phyloP scores from a whole-genome alignment of 2,329 filamentous ascomycete species.

The Colletotrichum echinochloae region DNA sequence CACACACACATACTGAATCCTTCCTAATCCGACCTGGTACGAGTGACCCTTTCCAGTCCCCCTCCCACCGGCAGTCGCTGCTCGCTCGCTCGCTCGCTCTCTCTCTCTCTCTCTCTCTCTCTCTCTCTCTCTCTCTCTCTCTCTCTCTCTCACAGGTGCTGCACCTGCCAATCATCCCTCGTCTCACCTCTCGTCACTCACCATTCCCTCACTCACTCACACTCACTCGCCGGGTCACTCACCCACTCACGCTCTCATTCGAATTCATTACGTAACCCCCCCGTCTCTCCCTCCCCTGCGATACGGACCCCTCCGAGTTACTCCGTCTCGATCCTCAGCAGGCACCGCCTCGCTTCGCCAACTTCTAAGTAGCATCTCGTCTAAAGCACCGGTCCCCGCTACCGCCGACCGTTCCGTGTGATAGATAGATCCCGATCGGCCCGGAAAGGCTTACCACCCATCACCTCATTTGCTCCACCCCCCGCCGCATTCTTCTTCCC shows the following conservation, averaged over 20 bases:
- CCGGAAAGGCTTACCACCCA: conserved; percentile 24
- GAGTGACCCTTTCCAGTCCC: neutral
- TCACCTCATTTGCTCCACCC: neutral
- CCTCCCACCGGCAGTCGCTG: neutral
- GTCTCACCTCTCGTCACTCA: neutral
- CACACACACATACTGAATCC: too few species aligned
- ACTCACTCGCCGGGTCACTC: neutral
- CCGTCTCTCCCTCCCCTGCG: neutral
- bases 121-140: too few species aligned
- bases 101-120: too few species aligned
- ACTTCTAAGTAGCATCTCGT: neutral
- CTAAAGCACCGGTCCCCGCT: neutral
- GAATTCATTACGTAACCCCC: conserved; percentile 30
- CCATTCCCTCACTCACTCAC: neutral
- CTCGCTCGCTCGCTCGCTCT: too few species aligned
- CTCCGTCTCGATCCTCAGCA: neutral
- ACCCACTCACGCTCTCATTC: neutral
- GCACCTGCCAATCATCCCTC: conserved; percentile 1
- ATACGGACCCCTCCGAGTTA: neutral
- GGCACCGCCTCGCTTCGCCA: conserved; percentile 2
- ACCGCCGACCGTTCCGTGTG: conserved; percentile 26
- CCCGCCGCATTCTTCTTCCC: neutral
- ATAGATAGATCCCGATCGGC: conserved; percentile 27
- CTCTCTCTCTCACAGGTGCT: too few species aligned
- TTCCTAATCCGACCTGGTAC: neutral